phyloP scores from a whole-genome alignment of 331 rosid genomes.

The Pyracantha coccinea region DNA sequence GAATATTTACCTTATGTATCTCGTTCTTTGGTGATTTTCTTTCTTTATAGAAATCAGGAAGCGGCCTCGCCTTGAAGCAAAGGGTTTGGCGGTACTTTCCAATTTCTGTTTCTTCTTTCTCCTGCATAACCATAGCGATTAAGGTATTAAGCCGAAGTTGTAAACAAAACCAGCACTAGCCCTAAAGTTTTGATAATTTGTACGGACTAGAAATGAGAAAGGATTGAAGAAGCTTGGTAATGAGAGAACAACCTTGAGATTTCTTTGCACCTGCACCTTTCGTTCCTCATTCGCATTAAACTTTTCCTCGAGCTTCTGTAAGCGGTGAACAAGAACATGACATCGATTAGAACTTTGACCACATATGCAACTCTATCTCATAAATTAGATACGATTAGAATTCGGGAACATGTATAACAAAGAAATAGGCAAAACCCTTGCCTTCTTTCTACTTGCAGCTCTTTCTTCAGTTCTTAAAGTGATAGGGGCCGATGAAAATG shows the following conservation, averaged over 20 bases:
- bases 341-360: slow-evolving; percentile 2
- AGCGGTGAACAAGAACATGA: not conserved
- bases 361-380: not conserved
- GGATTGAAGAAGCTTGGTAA: not conserved
- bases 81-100: slow-evolving; percentile 60
- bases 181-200: not conserved
- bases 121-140: slow-evolving; percentile 37
- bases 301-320: slow-evolving; percentile 86
- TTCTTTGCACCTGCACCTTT: slow-evolving; percentile 53
- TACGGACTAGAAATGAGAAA: not conserved
- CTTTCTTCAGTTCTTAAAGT: slow-evolving; percentile 85
- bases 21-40: slow-evolving; percentile 38
- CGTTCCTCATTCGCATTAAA: slow-evolving; percentile 64
- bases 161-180: not conserved
- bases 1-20: slow-evolving; percentile 21
- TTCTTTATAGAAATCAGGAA: slow-evolving; percentile 75
- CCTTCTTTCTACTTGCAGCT: slow-evolving; percentile 86
- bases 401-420: not conserved
- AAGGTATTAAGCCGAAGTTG: not conserved
- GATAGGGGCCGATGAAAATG: slow-evolving; percentile 64
- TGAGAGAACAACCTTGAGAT: slow-evolving; percentile 45
- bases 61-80: slow-evolving; percentile 91
- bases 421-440: slow-evolving; percentile 17
- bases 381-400: not conserved
- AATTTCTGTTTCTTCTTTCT: slow-evolving; percentile 57